A percentile compares a stretch with the other conserved stretches of the same genome.
phyloP scores from a whole-genome alignment of 2,329 filamentous ascomycete genomes.

The Fusarium tupiense region DNA sequence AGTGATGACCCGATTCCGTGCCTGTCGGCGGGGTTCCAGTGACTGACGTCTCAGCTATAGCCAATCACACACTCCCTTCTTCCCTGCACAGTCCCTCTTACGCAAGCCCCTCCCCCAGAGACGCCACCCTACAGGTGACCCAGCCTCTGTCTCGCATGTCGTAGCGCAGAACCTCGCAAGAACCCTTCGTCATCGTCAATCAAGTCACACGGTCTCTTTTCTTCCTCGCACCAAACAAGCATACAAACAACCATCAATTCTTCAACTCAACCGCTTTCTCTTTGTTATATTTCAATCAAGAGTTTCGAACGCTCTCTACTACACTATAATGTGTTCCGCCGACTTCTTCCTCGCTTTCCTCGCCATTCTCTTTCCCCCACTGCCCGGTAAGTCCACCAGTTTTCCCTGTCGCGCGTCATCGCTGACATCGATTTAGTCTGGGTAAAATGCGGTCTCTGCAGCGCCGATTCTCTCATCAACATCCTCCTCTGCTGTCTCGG shows the following conservation, averaged over 20 bases:
- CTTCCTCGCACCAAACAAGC: constrained; percentile 11
- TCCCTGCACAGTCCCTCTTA: constrained; percentile 19
- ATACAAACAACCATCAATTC: constrained; percentile 11
- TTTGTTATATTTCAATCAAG: not conserved
- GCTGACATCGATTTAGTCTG: constrained; percentile 71
- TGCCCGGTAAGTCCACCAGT: constrained; percentile 63
- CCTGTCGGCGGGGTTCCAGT: constrained; percentile 16
- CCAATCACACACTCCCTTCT: constrained; percentile 9
- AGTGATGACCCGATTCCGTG: constrained; percentile 30
- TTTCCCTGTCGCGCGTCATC: constrained; percentile 5
- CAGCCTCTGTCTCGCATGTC: constrained; percentile 1
- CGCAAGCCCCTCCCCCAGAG: constrained; percentile 37
- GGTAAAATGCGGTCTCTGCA: constrained; percentile 95
- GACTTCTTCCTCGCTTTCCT: constrained; percentile 72
- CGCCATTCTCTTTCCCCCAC: constrained; percentile 72
- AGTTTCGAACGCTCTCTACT: not conserved
- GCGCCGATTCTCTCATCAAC: constrained; percentile 93
- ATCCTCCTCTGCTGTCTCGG: constrained; percentile 85
- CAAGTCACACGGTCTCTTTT: constrained; percentile 23
- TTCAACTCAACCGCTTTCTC: not conserved
- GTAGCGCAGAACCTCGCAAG: constrained; percentile 8
- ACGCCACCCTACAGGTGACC: constrained; percentile 36
- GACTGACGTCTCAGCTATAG: constrained; percentile 1
- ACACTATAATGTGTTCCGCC: constrained; percentile 62
- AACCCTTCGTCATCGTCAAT: constrained; percentile 35